Percentiles rank a stretch among this genome's conserved stretches.
Evolutionary conservation across 768 basidiomycete genomes (phyloP).

Genomic region (Pholiota conissans): DNA sequence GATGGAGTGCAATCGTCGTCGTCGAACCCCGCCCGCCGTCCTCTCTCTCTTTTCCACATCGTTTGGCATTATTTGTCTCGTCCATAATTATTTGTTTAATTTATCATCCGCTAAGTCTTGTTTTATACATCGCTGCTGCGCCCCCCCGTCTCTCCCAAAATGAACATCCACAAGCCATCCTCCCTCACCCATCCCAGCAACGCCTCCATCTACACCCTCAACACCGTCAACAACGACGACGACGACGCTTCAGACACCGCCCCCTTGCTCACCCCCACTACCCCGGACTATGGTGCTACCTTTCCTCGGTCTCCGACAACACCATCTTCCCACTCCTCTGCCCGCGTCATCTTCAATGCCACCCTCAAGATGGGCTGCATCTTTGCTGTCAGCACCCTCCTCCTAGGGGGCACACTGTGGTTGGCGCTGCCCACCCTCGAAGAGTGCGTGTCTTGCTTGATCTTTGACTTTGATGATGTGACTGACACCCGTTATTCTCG

Average conservation of each 20-base stretch:
- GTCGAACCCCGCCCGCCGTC: slow-evolving; percentile 25
- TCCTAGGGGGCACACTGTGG: slow-evolving; percentile 81
- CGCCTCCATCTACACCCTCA: slow-evolving; percentile 60
- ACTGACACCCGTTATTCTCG: background rate
- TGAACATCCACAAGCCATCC: slow-evolving; percentile 16
- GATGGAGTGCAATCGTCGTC: slow-evolving; percentile 30
- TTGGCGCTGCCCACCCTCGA: slow-evolving; percentile 78
- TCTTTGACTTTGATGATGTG: slow-evolving; percentile 5
- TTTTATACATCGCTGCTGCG: background rate
- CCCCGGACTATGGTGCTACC: slow-evolving; percentile 55
- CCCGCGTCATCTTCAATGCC: slow-evolving; percentile 73
- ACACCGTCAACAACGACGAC: slow-evolving; percentile 45
- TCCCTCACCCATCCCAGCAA: slow-evolving; percentile 14
- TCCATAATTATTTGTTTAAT: slow-evolving; percentile 28
- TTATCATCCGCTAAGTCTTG: slow-evolving; percentile 1
- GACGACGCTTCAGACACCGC: slow-evolving; percentile 27
- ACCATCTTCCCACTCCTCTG: slow-evolving; percentile 38
- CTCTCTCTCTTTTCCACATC: slow-evolving; percentile 10
- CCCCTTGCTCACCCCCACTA: slow-evolving; percentile 44
- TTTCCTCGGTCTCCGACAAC: slow-evolving; percentile 35
- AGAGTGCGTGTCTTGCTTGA: slow-evolving; percentile 49
- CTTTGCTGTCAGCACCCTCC: slow-evolving; percentile 64
- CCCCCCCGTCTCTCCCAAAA: slow-evolving; percentile 6
- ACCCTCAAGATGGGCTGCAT: slow-evolving; percentile 82
- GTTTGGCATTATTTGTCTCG: slow-evolving; percentile 29